Conservation (phyloP, 345 rosid genomes). For the Camelina laxa region DNA sequence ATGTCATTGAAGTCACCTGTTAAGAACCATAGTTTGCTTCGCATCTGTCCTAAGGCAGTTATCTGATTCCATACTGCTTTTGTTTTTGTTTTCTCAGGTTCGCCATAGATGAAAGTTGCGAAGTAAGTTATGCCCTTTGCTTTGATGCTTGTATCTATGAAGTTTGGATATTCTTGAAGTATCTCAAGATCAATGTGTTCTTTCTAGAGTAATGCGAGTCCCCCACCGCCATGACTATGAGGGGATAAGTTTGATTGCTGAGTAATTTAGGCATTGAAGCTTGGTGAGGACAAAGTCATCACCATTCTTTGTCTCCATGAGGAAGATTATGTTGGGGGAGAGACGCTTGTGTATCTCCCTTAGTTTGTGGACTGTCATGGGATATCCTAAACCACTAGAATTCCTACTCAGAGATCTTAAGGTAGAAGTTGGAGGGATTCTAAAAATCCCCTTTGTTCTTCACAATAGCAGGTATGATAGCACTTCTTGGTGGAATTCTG, state of each 20-base stretch:
- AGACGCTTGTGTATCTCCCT: fast-evolving
- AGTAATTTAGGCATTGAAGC: neutral
- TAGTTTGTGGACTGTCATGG: neutral
- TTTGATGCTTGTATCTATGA: neutral
- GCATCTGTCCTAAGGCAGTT: fast-evolving
- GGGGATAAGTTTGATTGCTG: neutral
- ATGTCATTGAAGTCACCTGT: no score
- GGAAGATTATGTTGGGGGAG: neutral
- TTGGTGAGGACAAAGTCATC: neutral
- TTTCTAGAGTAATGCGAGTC: neutral
- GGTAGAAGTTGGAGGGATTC: no score
- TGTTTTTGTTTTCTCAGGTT: neutral
- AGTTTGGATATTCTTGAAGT: fast-evolving
- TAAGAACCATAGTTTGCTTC: no score
- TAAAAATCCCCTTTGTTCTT: no score
- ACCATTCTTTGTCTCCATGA: neutral
- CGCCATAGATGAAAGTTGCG: neutral
- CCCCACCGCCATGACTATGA: neutral
- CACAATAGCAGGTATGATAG: no score
- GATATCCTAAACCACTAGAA: neutral
- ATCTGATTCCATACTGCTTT: neutral
- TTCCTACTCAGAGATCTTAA: neutral
- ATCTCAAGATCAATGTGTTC: fast-evolving
- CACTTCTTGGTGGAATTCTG: fast-evolving
- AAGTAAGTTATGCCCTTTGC: neutral